These are phyloP conservation scores for Aspergillus pseudonomiae DNA, from an alignment of 2,329 filamentous ascomycete species.

Conservation along the genomic window DNA sequence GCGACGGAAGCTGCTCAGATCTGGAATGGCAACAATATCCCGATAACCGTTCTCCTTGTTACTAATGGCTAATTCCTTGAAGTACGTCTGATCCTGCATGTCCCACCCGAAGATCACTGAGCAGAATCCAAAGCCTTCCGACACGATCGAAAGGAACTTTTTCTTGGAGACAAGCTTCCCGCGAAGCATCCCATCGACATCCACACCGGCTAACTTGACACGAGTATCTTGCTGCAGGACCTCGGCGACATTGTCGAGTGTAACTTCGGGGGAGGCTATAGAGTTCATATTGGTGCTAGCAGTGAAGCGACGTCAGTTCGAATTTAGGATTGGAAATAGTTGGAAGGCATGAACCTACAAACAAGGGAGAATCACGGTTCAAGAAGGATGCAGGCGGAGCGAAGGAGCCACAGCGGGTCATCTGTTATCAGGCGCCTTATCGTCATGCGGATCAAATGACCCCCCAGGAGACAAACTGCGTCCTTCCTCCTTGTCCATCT, in stretches of 20 bases:
- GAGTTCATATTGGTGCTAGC: not conserved
- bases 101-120: conserved; percentile 96
- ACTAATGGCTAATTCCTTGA: conserved; percentile 80
- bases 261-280: conserved; percentile 39
- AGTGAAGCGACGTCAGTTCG: not conserved
- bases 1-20: conserved; percentile 74
- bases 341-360: not conserved
- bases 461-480: not conserved
- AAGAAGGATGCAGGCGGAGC: not conserved
- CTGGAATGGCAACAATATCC: conserved; percentile 80
- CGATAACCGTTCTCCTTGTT: conserved; percentile 90
- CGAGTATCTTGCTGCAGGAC: conserved; percentile 72
- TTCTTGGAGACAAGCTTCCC: conserved; percentile 91
- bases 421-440: not conserved
- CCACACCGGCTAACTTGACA: conserved; percentile 85
- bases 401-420: not conserved
- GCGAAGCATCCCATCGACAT: conserved; percentile 83
- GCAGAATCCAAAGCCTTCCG: conserved; percentile 87
- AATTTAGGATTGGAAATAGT: not conserved
- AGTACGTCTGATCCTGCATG: conserved; percentile 92
- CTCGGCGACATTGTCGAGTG: conserved; percentile 64
- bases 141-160: conserved; percentile 85
- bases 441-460: not conserved
- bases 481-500: not conserved
- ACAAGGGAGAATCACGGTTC: not conserved